phyloP scores from a whole-genome alignment of 2,329 filamentous ascomycete species.

The Colletotrichum sp. region DNA sequence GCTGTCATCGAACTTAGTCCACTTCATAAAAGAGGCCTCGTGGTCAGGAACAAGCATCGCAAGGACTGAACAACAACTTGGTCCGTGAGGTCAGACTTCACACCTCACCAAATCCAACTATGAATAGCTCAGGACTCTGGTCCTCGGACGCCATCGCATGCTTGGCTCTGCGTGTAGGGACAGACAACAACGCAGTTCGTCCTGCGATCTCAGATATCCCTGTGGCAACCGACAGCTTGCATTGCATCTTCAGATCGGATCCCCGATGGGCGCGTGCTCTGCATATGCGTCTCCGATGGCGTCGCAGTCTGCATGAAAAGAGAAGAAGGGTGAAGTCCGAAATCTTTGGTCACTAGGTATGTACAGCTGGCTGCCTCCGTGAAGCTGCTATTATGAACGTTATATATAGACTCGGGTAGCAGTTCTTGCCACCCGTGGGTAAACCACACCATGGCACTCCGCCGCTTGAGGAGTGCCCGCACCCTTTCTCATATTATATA shows the following conservation, averaged over 20 bases:
- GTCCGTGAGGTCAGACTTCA: background rate
- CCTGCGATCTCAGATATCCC: background rate
- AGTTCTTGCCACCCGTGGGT: background rate
- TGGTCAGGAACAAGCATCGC: background rate
- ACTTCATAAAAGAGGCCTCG: background rate
- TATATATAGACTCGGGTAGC: background rate
- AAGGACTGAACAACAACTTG: background rate
- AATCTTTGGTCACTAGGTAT: background rate
- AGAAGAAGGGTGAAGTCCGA: background rate
- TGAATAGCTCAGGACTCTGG: background rate
- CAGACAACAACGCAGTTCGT: background rate
- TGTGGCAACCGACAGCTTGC: background rate
- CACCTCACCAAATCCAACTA: background rate
- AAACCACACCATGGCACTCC: background rate
- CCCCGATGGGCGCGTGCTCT: background rate
- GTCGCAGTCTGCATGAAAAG: background rate
- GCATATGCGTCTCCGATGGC: background rate
- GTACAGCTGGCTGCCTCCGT: background rate
- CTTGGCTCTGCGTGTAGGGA: background rate
- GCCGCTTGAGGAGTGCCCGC: background rate
- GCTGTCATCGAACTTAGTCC: slow-evolving; percentile 1
- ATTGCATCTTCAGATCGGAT: background rate
- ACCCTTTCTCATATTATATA: background rate
- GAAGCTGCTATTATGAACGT: background rate
- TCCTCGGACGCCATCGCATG: background rate